Conservation (phyloP, 352 stramenopile species). For the Globisporangium parvum region DNA sequence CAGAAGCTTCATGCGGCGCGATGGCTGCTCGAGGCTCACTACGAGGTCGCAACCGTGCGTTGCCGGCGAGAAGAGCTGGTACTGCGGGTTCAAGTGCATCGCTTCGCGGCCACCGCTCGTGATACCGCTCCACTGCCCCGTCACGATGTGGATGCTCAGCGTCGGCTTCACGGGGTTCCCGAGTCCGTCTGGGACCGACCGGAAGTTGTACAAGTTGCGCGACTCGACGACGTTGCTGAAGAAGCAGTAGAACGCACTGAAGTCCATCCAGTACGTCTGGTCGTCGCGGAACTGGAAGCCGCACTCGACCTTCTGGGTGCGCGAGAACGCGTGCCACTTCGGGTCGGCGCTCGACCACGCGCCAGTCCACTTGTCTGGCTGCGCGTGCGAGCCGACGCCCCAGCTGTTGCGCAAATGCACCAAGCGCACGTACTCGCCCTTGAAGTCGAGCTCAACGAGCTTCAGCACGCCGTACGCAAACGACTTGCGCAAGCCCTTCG, state of each 20-base stretch:
- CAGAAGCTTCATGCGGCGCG: constrained; percentile 65
- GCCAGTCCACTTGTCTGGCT: constrained; percentile 63
- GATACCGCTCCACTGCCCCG: constrained; percentile 75
- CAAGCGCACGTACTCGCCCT: constrained; percentile 46
- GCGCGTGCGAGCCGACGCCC: constrained; percentile 50
- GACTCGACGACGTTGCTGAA: constrained; percentile 76
- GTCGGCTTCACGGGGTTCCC: constrained; percentile 51
- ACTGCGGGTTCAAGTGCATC: constrained; percentile 84
- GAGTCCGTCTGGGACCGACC: constrained; percentile 49
- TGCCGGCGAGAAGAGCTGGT: constrained; percentile 67
- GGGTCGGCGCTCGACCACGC: constrained; percentile 65
- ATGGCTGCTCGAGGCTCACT: constrained; percentile 71
- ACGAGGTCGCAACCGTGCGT: constrained; percentile 42
- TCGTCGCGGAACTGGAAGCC: constrained; percentile 81
- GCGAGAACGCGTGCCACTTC: constrained; percentile 68
- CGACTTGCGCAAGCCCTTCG: constrained; percentile 56
- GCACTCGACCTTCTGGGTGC: constrained; percentile 63
- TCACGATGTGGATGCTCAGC: constrained; percentile 67
- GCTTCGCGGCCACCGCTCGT: constrained; percentile 70
- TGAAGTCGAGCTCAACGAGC: constrained; percentile 64
- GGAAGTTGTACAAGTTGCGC: constrained; percentile 82
- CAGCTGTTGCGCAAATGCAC: constrained; percentile 82
- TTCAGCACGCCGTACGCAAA: constrained; percentile 72
- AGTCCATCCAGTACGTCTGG: constrained; percentile 80
- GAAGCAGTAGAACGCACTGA: constrained; percentile 71